A percentile compares a stretch with the other conserved stretches of the same genome.
phyloP scores from a whole-genome alignment of 306 rosid species.

The Ochetophila trinervis region DNA sequence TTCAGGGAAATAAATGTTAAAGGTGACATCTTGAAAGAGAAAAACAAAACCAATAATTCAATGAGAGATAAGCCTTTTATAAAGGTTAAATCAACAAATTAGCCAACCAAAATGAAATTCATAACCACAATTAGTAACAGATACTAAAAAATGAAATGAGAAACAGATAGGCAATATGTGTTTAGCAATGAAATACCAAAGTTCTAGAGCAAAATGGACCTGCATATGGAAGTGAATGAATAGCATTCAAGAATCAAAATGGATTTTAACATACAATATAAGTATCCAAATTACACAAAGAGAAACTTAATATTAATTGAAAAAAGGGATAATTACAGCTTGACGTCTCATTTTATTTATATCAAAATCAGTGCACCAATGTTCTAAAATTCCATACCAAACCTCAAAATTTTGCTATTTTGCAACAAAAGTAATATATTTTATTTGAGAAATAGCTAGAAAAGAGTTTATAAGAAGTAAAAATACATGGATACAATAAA shows the following conservation, averaged over 20 bases:
- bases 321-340: neutral
- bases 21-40: conserved; percentile 15
- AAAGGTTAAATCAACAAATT: conserved; percentile 17
- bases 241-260: neutral
- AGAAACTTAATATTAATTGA: too few species aligned
- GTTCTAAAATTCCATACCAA: neutral
- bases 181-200: neutral
- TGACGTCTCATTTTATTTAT: neutral
- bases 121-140: neutral
- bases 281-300: neutral
- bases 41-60: neutral
- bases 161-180: neutral
- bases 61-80: conserved; percentile 13
- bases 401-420: neutral
- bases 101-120: conserved; percentile 4
- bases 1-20: conserved; percentile 21
- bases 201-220: neutral
- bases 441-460: too few species aligned
- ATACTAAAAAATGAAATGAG: neutral
- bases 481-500: too few species aligned
- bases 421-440: too few species aligned
- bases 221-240: neutral
- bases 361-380: neutral
- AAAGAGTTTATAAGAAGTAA: too few species aligned
- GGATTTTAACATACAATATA: neutral